Percentiles rank a stretch among this genome's conserved stretches.
phyloP scores from a whole-genome alignment of 768 basidiomycete genomes.

The Sutorius australiensis region DNA sequence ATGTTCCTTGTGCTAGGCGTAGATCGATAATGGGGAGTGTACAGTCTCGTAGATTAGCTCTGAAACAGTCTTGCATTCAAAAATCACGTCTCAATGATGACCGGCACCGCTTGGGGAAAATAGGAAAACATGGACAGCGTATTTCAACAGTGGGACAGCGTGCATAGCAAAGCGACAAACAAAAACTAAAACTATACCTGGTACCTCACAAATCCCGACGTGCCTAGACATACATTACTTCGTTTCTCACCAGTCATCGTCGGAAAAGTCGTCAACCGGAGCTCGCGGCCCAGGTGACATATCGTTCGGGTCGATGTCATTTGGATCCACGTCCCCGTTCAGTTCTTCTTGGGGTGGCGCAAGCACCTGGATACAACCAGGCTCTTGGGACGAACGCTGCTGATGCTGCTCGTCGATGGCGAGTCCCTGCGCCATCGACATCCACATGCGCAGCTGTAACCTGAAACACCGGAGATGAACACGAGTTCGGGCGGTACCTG shows the following conservation, averaged over 20 bases:
- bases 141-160: background rate
- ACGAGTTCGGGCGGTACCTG: background rate
- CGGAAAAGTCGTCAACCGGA: constrained; percentile 23
- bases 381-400: constrained; percentile 11
- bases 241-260: constrained; percentile 18
- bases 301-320: constrained; percentile 16
- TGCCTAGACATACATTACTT: background rate
- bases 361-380: constrained; percentile 11
- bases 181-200: background rate
- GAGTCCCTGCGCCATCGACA: constrained; percentile 41
- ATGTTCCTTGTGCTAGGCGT: constrained; percentile 5
- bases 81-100: background rate
- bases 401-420: constrained; percentile 45
- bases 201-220: background rate
- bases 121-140: background rate
- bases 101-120: too few relatives aligned
- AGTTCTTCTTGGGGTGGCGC: constrained; percentile 4
- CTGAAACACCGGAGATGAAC: constrained; percentile 22
- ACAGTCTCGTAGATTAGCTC: background rate
- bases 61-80: background rate
- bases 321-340: constrained; percentile 3
- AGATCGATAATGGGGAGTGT: constrained; percentile 5
- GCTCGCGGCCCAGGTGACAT: constrained; percentile 4
- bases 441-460: constrained; percentile 43
- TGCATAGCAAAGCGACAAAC: background rate